A percentile compares a stretch with the other conserved stretches of the same genome.
Evolutionary conservation across 2,329 filamentous ascomycete genomes (phyloP).

Genomic region (Gnomoniopsis sp.): DNA sequence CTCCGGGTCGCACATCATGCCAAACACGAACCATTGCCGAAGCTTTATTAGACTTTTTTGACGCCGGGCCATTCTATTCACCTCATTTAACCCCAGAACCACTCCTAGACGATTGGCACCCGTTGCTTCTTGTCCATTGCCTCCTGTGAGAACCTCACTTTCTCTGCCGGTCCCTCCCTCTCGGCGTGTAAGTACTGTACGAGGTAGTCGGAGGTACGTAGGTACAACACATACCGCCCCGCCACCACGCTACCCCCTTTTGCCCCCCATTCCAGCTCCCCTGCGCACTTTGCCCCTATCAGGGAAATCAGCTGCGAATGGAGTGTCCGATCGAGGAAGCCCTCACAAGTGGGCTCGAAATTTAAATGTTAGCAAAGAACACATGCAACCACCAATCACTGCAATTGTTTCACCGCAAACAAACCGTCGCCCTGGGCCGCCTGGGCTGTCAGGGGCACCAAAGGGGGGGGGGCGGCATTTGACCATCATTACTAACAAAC

Average conservation of each 20-base stretch:
- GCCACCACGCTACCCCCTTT: not conserved
- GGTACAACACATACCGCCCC: not conserved
- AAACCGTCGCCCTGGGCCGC: not conserved
- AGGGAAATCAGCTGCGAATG: not conserved
- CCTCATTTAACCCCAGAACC: not conserved
- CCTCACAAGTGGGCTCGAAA: constrained; percentile 2
- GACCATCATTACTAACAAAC: not conserved
- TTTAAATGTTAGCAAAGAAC: not conserved
- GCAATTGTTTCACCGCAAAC: constrained; percentile 3
- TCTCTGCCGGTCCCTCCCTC: not conserved
- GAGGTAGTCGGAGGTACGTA: too few species aligned
- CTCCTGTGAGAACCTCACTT: not conserved
- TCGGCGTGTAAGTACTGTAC: too few species aligned
- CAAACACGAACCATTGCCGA: not conserved
- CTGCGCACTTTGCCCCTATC: constrained; percentile 2
- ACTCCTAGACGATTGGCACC: not conserved
- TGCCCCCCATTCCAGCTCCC: not conserved
- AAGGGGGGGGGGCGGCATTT: not conserved
- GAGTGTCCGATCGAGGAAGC: not conserved
- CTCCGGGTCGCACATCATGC: not conserved
- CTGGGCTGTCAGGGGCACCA: constrained; percentile 3
- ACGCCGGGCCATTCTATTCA: not conserved
- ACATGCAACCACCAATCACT: not conserved
- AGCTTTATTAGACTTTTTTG: not conserved
- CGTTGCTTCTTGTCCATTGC: too few species aligned